Conservation (phyloP, 441 rosid species). For the Adansonia grandidieri region DNA sequence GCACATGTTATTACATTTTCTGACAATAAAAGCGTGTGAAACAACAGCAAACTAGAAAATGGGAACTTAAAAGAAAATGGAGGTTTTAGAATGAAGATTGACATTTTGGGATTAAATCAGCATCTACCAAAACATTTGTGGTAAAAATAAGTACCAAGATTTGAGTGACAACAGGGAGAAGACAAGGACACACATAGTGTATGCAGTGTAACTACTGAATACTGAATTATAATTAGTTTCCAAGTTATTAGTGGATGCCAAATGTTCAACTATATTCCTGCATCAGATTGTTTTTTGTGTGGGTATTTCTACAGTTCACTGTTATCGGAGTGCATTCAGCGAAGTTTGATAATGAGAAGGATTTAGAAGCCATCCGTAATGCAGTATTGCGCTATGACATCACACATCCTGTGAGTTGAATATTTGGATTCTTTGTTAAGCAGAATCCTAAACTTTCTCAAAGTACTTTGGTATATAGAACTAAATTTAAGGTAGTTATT, state of each 20-base stretch:
- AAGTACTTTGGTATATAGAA: not conserved
- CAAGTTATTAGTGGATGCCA: not conserved
- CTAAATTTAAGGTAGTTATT: conserved; percentile 2
- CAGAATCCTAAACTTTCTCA: conserved; percentile 10
- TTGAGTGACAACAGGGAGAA: not conserved
- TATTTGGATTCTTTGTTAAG: conserved; percentile 21
- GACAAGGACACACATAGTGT: not conserved
- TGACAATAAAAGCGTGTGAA: not conserved
- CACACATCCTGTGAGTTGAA: conserved; percentile 75
- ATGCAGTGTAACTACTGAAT: not conserved
- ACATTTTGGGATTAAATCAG: not conserved
- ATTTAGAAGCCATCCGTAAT: conserved; percentile 87
- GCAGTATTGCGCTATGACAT: conserved; percentile 89
- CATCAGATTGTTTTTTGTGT: conserved; percentile 12
- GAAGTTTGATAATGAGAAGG: conserved; percentile 96
- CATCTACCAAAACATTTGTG: conserved; percentile 5
- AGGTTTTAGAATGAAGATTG: not conserved
- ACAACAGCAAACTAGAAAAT: not conserved
- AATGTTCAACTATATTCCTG: conserved; percentile 2
- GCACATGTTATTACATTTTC: not conserved
- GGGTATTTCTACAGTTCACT: conserved; percentile 57
- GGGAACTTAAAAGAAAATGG: not conserved
- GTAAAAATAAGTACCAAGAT: not conserved
- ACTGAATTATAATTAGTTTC: not conserved
- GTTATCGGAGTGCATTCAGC: conserved; percentile 99